Base-by-base conservation (phyloP, 495 filamentous ascomycete species). In the Aspergillus biplanus region DNA sequence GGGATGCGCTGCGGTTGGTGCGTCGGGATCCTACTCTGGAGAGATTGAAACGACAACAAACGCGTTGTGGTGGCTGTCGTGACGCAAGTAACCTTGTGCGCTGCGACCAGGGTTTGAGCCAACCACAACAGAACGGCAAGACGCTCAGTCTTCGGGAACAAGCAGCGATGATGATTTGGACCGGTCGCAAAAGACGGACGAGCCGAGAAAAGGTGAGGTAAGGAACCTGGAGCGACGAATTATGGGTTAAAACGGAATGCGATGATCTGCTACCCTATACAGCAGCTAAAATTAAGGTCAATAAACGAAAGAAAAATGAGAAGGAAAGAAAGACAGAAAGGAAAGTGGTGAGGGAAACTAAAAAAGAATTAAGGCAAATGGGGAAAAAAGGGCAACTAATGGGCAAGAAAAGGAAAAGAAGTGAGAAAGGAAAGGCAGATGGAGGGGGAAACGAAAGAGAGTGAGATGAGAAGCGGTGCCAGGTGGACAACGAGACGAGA, bases 401-500 rank as follows among this genome's bases (percentile, higher is more conserved):
- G 46, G 13, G 13, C 52, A 59, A 62, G 31, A 58, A 47, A 52
- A 64, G 32, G 42, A 65, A 63, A 59, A 52, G 18, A 50, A 56
- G 59, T 27, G 46, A 54, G 48, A 46, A 48, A 55, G 18, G 21
- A 34, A 37, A 53, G 61, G 44, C 59, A 52, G 55, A 63, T 27
- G 57, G 62, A 69, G 65, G 21, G 21, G 21, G 21, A 27, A 67
- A 59, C 6, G 54, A 61, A 56, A 56, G 52, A 46, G 33, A 59
- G 54, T 39, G 16, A 39, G 27, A 13, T 27, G 63, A 65, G 61
- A 58, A 48, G 49, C 50, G 53, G 64, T 61, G 58, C 53, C 63
- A 68, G 62, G 54, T 59, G 66, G 62, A 58, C 62, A 60, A 65
- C 62, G 56, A 65, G 66, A 68, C 58, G 56, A 65, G 58, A 48